Evolutionary conservation across 768 basidiomycete species (phyloP), one percentile per base, ranked within the genome.

Genomic region (Tylopilus subfusipes): DNA sequence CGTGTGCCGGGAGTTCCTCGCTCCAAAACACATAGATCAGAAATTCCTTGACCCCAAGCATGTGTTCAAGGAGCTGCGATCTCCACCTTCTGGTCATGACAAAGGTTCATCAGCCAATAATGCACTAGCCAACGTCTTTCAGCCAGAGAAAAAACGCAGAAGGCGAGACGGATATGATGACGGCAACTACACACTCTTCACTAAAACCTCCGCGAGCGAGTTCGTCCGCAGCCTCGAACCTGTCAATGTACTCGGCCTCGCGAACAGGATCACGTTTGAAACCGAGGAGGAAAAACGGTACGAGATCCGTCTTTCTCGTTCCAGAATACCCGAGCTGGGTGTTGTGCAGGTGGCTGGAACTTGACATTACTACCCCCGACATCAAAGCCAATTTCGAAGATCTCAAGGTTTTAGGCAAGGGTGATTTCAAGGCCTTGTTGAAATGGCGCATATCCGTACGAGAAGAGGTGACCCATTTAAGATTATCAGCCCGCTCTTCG

Each of bases 21-120:
- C 95, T 10, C 97, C 97, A 3, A 93, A 91, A 71, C 81, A 88
- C 63, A 96, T 99, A 63, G 97, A 99, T 66, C 94, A 96, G 14
- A 97, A 96, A 73, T 97, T 99, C 74, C 85, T 99, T 57, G 95
- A 98, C 69, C 92, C 96, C 4, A 92, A 86, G 68, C 93, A 98
- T 66, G 97, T 99, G 58, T 99, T 99, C 81, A 95, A 97, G 70
- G 96, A 98, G 48, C 76, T 91, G 21, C 75, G 83, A 16, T 75
- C 83, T 0, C 63, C 76, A 6, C 61, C 76, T 24, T 67, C 72
- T 24, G 76, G 72, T 8, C 71, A 72, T 3, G 81, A 82, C 52
- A 81, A 82, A 54, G 80, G 79, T 2, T 74, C 78, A 5, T 78
- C 82, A 2, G 75, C 80, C 6, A 82, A 84, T 61, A 88, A 93